Percentiles rank a stretch among this genome's conserved stretches.
phyloP scores from a whole-genome alignment of 768 basidiomycete species.

The Psilocybe sp. region DNA sequence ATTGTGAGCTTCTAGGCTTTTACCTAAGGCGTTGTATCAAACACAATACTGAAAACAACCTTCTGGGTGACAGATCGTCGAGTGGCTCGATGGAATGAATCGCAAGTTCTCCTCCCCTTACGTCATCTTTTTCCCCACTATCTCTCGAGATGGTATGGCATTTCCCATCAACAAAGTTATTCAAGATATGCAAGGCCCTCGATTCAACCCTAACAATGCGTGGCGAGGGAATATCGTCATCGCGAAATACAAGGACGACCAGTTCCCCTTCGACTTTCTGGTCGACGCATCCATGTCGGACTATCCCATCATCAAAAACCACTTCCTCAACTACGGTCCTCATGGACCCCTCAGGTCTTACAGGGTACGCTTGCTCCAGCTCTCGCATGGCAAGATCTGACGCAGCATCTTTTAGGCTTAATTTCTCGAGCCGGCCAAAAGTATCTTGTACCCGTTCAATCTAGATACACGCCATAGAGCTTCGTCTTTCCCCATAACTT shows the following conservation, averaged over 20 bases:
- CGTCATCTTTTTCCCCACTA: conserved; percentile 73
- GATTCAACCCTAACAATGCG: conserved; percentile 58
- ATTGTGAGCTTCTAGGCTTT: conserved; percentile 44
- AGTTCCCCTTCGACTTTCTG: conserved; percentile 52
- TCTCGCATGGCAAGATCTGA: too few relatives aligned
- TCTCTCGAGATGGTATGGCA: conserved; percentile 78
- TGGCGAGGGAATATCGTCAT: conserved; percentile 83
- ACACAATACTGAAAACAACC: conserved; percentile 8
- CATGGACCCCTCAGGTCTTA: conserved; percentile 30
- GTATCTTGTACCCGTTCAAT: too few relatives aligned
- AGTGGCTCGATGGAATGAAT: conserved; percentile 78
- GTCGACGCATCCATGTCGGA: conserved; percentile 80
- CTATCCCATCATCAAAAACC: conserved; percentile 80
- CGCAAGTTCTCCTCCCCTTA: conserved; percentile 77
- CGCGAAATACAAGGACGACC: conserved; percentile 57
- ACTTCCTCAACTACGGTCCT: conserved; percentile 63
- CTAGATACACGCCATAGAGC: too few relatives aligned
- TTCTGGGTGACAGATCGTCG: conserved; percentile 50
- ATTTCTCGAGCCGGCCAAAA: too few relatives aligned
- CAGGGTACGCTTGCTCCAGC: too few relatives aligned
- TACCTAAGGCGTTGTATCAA: conserved; percentile 7
- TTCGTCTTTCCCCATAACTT: too few relatives aligned
- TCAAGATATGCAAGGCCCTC: conserved; percentile 66
- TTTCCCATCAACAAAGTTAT: conserved; percentile 79
- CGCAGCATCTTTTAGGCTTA: too few relatives aligned